Base-by-base conservation (phyloP, 495 filamentous ascomycete genomes). In the Hypoxylon perforatum region DNA sequence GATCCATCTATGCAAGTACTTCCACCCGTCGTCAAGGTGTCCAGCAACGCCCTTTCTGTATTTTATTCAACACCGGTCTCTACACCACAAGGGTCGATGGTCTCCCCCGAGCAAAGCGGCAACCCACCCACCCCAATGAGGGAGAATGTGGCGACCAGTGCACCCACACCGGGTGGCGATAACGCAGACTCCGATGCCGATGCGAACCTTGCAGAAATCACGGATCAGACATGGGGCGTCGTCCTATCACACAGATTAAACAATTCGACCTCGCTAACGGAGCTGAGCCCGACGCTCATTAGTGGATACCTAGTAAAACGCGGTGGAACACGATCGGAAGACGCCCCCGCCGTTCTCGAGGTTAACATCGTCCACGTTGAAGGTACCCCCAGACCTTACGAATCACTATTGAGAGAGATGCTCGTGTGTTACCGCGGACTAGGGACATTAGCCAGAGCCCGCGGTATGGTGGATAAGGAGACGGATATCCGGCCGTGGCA, bases 221-320 rank as follows among this genome's bases (percentile, higher is more conserved):
- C 85, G 18, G 94, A 98, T 56, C 90, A 93, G 53, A 90, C 87
- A 2, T 97, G 92, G 91, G 89, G 87, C 23, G 85, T 93, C 18
- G 77, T 97, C 14, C 79, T 93, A 44, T 78, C 83, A 0, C 90
- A 93, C 73, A 84, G 89, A n/a, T 82, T 92, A 15, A 88, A 89
- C 74, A 89, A 87, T 67, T 87, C 88, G 2, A 77, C 82, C 1
- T 87, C 86, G 10, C 74, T 89, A 18, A 84, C 84, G 5, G 88
- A 91, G 54, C 84, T 88, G 61, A 85, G 84, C 52, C 87, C 88
- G 19, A 82, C 86, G 3, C 79, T 94, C 22, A 84, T 86, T 23
- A 91, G 88, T 65, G 92, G 91, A 17, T 91, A 92, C 75, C 82
- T 96, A 19, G 77, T 94, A 68, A 93, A 93, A 72, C 87, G 93